Percentiles rank a stretch among this genome's conserved stretches.
Conservation (phyloP, 1,139 yeast genomes). For the Eremothecium cymbalariae region DNA sequence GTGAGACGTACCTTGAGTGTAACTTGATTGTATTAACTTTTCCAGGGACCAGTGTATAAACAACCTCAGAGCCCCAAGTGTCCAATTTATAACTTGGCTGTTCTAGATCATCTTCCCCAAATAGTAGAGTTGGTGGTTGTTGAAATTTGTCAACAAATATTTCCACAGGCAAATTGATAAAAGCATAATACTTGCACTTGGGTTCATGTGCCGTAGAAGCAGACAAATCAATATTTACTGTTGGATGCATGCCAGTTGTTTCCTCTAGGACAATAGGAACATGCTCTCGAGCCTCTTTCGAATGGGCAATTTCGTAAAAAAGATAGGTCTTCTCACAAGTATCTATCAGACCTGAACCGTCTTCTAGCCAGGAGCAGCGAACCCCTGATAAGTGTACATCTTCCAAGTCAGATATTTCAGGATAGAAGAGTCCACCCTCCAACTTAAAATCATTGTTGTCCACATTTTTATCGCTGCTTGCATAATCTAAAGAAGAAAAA, state of each 20-base stretch:
- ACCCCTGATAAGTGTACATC: slow-evolving; percentile 26
- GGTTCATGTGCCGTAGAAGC: slow-evolving; percentile 13
- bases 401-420: slow-evolving; percentile 19
- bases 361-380: slow-evolving; percentile 23
- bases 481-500: slow-evolving; percentile 5
- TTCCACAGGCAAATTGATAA: slow-evolving; percentile 27
- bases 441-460: slow-evolving; percentile 9
- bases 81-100: slow-evolving; percentile 42
- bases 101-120: slow-evolving; percentile 35
- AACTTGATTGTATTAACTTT: slow-evolving; percentile 34
- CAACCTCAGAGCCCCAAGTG: slow-evolving; percentile 40
- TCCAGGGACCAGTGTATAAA: slow-evolving; percentile 33
- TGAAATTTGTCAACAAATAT: slow-evolving; percentile 35
- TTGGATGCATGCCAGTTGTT: slow-evolving; percentile 45
- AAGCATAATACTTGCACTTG: slow-evolving; percentile 31
- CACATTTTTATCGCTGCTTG: background rate
- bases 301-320: slow-evolving; percentile 21
- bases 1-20: slow-evolving; percentile 44
- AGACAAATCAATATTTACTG: slow-evolving; percentile 20
- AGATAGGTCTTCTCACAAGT: slow-evolving; percentile 26
- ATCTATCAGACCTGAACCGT: slow-evolving; percentile 14
- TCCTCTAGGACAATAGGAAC: slow-evolving; percentile 21
- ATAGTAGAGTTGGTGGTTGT: slow-evolving; percentile 30
- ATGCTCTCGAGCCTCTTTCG: background rate
- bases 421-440: slow-evolving; percentile 26